Evolutionary conservation across 2,329 filamentous ascomycete species (phyloP), one percentile per base, ranked within the genome.

Genomic region (Calonectria montana): DNA sequence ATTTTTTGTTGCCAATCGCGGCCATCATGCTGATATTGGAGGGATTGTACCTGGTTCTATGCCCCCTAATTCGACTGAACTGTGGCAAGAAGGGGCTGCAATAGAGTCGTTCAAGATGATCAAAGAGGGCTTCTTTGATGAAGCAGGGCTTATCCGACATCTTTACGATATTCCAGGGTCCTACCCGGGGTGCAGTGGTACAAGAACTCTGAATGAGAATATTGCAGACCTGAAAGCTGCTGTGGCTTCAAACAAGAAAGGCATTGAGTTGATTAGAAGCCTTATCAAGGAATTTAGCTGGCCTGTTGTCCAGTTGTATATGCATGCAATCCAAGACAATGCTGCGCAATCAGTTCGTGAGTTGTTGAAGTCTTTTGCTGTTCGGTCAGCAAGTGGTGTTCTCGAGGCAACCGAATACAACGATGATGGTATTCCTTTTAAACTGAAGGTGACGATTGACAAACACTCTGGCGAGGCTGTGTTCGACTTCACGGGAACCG

Each of bases 151-250:
- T 2, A 92, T 95, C 69, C 91, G 73, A 82, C 93, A 8, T 83
- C 95, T 35, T 86, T 93, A 75, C 4, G 76, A 79, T 10, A 69
- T 76, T 0, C 78, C 78, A 1, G 76, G 71, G 1, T 75, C 73
- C 0, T 79, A 66, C n/a, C 75, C 76, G 0, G 78, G 79, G 2
- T 81, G 79, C 39, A 91, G 91, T 0, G 94, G 94, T 0, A 81
- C 82, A 1, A 86, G 94, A 23, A 95, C 94, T 78, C 85, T 97
- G 0, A 91, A 90, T 7, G 95, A 97, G 81, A 97, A 97, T 78
- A 87, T 97, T 73, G 95, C 95, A 55, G 95, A 97, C 79, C 87
- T 97, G 23, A 96, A 96, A 82, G 95, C 95, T 0, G 94, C 96
- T 78, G 92, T 97, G 2, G 94, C 94, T 0, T 94, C 94, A 3